Evolutionary conservation across 495 filamentous ascomycete species (phyloP).

Genomic region (Tuber aestivum): DNA sequence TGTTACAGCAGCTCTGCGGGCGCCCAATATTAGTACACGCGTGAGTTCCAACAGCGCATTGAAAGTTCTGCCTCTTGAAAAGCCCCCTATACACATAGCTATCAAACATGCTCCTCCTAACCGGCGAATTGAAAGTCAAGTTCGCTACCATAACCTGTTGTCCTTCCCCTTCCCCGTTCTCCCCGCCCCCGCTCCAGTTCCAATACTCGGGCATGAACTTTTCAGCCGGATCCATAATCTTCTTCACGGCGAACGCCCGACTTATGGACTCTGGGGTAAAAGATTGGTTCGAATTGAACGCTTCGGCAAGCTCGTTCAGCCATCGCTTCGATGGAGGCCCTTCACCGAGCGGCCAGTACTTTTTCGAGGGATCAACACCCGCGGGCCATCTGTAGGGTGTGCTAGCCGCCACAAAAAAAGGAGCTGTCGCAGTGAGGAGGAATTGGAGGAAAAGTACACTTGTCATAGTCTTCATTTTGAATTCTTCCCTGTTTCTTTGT

Average conservation of each 20-base stretch:
- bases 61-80: slow-evolving; percentile 51
- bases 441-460: neutral
- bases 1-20: slow-evolving; percentile 70
- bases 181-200: slow-evolving; percentile 43
- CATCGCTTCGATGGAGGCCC: slow-evolving; percentile 34
- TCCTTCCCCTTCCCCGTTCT: slow-evolving; percentile 15
- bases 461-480: neutral
- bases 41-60: slow-evolving; percentile 66
- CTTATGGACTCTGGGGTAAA: slow-evolving; percentile 12
- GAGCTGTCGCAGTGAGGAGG: slow-evolving; percentile 14
- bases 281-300: slow-evolving; percentile 16
- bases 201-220: slow-evolving; percentile 70
- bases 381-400: slow-evolving; percentile 25
- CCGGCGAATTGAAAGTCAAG: slow-evolving; percentile 15
- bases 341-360: slow-evolving; percentile 27
- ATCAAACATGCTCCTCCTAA: slow-evolving; percentile 22
- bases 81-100: slow-evolving; percentile 16
- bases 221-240: slow-evolving; percentile 74
- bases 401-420: slow-evolving; percentile 11
- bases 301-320: slow-evolving; percentile 23
- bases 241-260: slow-evolving; percentile 51
- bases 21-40: slow-evolving; percentile 63
- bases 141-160: slow-evolving; percentile 4
- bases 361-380: slow-evolving; percentile 17
- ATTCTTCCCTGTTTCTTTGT: neutral